Evolutionary conservation across 1,284 basidiomycete species (phyloP), one percentile per base, ranked within the genome.

Genomic region (Xanthoconium separans): DNA sequence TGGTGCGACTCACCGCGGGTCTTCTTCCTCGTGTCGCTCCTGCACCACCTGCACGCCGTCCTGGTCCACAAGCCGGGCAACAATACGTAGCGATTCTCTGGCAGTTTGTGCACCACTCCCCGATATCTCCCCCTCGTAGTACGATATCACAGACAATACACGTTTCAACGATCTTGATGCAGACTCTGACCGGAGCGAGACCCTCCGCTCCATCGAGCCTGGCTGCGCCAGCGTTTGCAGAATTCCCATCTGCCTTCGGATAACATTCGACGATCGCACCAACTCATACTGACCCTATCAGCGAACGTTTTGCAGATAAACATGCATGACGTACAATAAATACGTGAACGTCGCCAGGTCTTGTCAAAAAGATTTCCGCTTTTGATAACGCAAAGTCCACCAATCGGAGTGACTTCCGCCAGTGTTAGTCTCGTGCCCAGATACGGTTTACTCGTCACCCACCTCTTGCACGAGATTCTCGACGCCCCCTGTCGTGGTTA

Each of bases 1-100:
- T 18, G 20, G 29, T 15, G 33, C 39, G 20, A 76, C 82, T 72
- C 68, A 83, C 78, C 72, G 69, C 51, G 76, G 76, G 47, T 78
- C 76, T 36, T 78, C 76, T 36, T 61, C 56, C 4, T 76, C 74
- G 27, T 64, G 67, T 46, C 62, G 42, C 36, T 75, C 73, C 27
- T 65, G 68, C n/a, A 69, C 61, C 12, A 71, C 73, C 43, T 77
- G 73, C 47, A 86, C 62, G 0, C 85, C 86, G 59, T 85, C 78
- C 50, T 73, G 73, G 57, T 87, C 85, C 30, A 87, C 77, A 33
- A 84, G 80, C 56, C 71, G 71, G 30, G 78, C 75, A 22, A 88
- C 75, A 10, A 77, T 65, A 20, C 74, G 74, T 70, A 87, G 71
- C 1, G 82, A 81, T 44, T 76, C 72, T 56, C 73, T 77, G 16